Percentiles rank a stretch among this genome's conserved stretches.
Conservation (phyloP, 2,329 filamentous ascomycete species). For the Pseudocercospora musae region DNA sequence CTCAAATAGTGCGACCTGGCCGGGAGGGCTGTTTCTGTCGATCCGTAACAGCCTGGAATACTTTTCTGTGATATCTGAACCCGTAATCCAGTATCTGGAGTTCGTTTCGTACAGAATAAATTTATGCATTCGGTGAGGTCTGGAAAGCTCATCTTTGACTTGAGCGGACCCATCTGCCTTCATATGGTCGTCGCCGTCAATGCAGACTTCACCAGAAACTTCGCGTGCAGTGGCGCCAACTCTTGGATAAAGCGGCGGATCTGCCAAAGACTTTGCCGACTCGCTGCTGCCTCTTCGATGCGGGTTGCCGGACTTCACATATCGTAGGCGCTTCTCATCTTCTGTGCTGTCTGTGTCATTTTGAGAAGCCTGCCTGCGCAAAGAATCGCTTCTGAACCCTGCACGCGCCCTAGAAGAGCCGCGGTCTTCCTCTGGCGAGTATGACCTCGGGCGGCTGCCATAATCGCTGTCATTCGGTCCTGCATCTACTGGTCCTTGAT, state of each 20-base stretch:
- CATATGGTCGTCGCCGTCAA: conserved; percentile 25
- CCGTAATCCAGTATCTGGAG: conserved; percentile 89
- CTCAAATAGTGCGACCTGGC: conserved; percentile 78
- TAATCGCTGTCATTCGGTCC: conserved; percentile 28
- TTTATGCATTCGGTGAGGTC: conserved; percentile 69
- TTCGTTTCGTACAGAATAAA: conserved; percentile 97
- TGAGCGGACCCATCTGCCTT: conserved; percentile 15
- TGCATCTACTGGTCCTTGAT: conserved; percentile 32
- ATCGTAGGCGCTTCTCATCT: background rate
- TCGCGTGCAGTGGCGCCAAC: conserved; percentile 32
- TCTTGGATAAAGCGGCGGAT: conserved; percentile 25
- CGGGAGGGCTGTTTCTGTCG: conserved; percentile 77
- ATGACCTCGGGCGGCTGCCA: conserved; percentile 16
- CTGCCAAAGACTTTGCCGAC: conserved; percentile 15
- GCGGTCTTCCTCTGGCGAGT: conserved; percentile 20
- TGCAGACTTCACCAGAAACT: conserved; percentile 19
- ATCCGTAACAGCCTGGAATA: conserved; percentile 92
- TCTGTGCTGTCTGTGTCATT: conserved; percentile 3
- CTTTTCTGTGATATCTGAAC: conserved; percentile 83
- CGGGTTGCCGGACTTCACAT: conserved; percentile 5
- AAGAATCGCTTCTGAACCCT: conserved; percentile 10
- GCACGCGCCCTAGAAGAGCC: conserved; percentile 4
- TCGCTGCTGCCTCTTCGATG: conserved; percentile 12
- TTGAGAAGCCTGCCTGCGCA: conserved; percentile 1
- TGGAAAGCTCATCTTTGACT: conserved; percentile 17